Evolutionary conservation across 257 asterid species (phyloP).

Genomic region (Gynochthodes officinalis): DNA sequence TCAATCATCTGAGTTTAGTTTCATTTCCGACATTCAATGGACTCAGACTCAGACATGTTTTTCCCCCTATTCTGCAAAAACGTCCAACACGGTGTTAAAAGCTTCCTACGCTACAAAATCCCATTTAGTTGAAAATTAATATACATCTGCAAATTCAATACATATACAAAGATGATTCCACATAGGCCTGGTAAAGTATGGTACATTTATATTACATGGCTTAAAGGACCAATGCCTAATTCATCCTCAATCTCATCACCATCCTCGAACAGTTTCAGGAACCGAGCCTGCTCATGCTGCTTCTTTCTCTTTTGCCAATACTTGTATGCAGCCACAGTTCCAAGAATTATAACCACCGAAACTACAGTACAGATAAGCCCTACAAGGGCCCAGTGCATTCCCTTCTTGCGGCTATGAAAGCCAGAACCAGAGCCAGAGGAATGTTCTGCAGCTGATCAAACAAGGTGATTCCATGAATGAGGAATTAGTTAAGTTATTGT

Average conservation of each 20-base stretch:
- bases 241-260: conserved; percentile 41
- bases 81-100: background rate
- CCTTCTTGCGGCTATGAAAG: conserved; percentile 19
- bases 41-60: no score
- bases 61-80: background rate
- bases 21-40: background rate
- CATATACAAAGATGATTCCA: conserved; percentile 7
- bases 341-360: conserved; percentile 32
- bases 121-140: background rate
- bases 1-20: background rate
- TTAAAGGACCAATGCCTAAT: conserved; percentile 39
- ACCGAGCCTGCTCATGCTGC: conserved; percentile 77
- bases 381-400: conserved; percentile 46
- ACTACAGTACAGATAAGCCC: conserved; percentile 26
- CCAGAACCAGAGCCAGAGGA: conserved; percentile 27
- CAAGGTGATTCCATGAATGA: background rate
- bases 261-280: conserved; percentile 27
- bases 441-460: conserved; percentile 33
- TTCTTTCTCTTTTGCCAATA: conserved; percentile 61
- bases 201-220: conserved; percentile 25
- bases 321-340: conserved; percentile 42
- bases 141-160: background rate
- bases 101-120: background rate
- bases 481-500: background rate
- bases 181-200: background rate